These are phyloP conservation scores for Ophiostoma novo-ulmi DNA, from an alignment of 2,329 filamentous ascomycete genomes.

Conservation along the genomic window DNA sequence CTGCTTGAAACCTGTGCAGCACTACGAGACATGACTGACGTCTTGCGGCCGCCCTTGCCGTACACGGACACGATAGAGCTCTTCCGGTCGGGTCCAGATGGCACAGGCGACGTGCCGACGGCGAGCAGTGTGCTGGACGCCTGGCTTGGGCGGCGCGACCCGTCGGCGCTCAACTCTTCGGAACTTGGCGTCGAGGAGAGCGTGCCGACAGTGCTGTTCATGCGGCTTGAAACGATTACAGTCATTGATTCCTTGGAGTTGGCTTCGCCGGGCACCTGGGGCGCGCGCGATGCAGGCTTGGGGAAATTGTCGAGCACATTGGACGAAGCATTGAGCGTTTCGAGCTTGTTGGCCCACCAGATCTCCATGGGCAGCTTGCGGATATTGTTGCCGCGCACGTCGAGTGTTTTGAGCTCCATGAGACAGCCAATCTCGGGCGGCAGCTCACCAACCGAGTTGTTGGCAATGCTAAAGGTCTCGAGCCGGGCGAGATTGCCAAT, in stretches of 20 bases:
- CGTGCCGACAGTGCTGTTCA: slow-evolving; percentile 37
- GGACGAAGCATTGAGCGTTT: slow-evolving; percentile 90
- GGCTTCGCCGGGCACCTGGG: slow-evolving; percentile 50
- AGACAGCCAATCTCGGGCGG: slow-evolving; percentile 86
- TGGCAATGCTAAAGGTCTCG: slow-evolving; percentile 89
- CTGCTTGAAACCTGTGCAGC: slow-evolving; percentile 29
- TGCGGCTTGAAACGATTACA: slow-evolving; percentile 32
- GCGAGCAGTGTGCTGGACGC: slow-evolving; percentile 71
- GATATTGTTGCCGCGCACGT: slow-evolving; percentile 90
- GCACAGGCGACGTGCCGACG: slow-evolving; percentile 66
- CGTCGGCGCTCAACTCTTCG: slow-evolving; percentile 64
- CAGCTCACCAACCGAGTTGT: slow-evolving; percentile 79
- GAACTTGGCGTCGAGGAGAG: slow-evolving; percentile 62
- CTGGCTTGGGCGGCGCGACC: slow-evolving; percentile 72
- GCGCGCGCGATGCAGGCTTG: slow-evolving; percentile 69
- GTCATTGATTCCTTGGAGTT: slow-evolving; percentile 29
- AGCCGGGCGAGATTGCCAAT: slow-evolving; percentile 78
- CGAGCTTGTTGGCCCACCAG: slow-evolving; percentile 90
- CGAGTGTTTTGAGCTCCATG: slow-evolving; percentile 74
- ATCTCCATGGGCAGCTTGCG: slow-evolving; percentile 82
- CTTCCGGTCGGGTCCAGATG: slow-evolving; percentile 59
- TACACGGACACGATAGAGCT: slow-evolving; percentile 78
- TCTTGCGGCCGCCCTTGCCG: slow-evolving; percentile 74
- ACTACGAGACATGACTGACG: slow-evolving; percentile 70
- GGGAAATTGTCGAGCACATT: slow-evolving; percentile 90